phyloP scores from a whole-genome alignment of 2,329 filamentous ascomycete genomes.

The Colletotrichum endophyticum region DNA sequence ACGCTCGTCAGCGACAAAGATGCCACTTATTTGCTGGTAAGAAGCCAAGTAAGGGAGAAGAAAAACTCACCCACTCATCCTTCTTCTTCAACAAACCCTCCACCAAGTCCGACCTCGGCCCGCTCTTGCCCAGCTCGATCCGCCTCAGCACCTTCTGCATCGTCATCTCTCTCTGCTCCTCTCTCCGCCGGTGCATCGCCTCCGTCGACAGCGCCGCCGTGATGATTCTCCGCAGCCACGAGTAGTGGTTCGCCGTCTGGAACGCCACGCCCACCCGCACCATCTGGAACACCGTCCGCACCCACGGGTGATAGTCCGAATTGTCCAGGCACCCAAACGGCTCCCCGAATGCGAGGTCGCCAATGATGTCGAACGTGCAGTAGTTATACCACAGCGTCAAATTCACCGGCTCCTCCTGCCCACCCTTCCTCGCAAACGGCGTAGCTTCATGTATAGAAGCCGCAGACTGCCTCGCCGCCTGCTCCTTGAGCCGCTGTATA shows the following conservation, averaged over 20 bases:
- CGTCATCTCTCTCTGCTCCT: background rate
- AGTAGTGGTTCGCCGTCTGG: conserved; percentile 7
- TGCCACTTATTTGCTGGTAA: background rate
- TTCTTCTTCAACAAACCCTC: conserved; percentile 20
- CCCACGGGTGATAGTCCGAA: conserved; percentile 18
- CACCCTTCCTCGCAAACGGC: background rate
- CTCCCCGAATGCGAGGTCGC: conserved; percentile 32
- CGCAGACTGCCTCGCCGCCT: background rate
- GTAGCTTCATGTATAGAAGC: background rate
- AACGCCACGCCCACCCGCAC: background rate
- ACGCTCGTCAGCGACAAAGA: background rate
- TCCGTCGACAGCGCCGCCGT: background rate
- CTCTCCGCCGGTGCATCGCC: background rate
- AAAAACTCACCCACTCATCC: background rate
- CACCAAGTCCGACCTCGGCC: conserved; percentile 12
- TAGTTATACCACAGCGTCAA: conserved; percentile 31
- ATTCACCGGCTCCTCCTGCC: conserved; percentile 3
- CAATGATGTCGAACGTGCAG: conserved; percentile 34
- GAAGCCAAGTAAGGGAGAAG: too few species aligned
- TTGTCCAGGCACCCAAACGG: conserved; percentile 29
- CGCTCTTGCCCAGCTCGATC: conserved; percentile 14
- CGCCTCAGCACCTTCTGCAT: conserved; percentile 16
- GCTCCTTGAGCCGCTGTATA: conserved; percentile 37
- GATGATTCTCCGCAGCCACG: background rate
- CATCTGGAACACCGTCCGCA: background rate